Base-by-base conservation (phyloP, 2,329 filamentous ascomycete genomes). In the Epichloe gansuensis region DNA sequence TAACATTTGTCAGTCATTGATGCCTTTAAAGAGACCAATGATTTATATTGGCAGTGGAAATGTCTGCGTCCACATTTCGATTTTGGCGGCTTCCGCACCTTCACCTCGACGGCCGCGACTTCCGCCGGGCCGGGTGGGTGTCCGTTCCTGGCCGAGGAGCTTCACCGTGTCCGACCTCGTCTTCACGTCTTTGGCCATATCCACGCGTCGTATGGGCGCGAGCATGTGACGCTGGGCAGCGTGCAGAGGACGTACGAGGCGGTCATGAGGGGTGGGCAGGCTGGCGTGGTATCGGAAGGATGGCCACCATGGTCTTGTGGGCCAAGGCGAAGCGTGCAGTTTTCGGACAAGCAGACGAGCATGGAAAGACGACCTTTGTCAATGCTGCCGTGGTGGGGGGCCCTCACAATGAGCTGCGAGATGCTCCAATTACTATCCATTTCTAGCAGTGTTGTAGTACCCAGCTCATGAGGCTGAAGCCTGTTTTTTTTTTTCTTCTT, bases 171-270 rank as follows among this genome's bases (percentile, higher is more conserved):
- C 1, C 51, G 55, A 3, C 61, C 60, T 2, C 52, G 55, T 5
- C 53, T 63, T 8, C 17, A 39, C 17, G 57, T 62, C 1, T 62
- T 62, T 54, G 61, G 61, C 2, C 60, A 63, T 28, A 62, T 64
- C 35, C 60, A 63, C 38, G 58, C 52, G 3, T 53, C 50, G 4
- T 58, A 59, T 39, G 59, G 60, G 2, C 55, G 58, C 5, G 57
- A 64, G 44, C 56, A 60, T 43, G 54, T 59, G 0, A 53, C 49
- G 11, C 13, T 61, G 2, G 57, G 62, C 46, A 15, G 45, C 2
- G 55, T 58, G 35, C 57, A 54, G 44, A 48, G 55, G 50, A 17
- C 28, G 7, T 52, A 61, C 37, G 59, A 63, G n/a, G 46, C 54
- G 13, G 51, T 61, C 2, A 46, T 55, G 51, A 53, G 3, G 60